Evolutionary conservation across 2,329 filamentous ascomycete genomes (phyloP).

Genomic region (Dryadomyces sulphureus): DNA sequence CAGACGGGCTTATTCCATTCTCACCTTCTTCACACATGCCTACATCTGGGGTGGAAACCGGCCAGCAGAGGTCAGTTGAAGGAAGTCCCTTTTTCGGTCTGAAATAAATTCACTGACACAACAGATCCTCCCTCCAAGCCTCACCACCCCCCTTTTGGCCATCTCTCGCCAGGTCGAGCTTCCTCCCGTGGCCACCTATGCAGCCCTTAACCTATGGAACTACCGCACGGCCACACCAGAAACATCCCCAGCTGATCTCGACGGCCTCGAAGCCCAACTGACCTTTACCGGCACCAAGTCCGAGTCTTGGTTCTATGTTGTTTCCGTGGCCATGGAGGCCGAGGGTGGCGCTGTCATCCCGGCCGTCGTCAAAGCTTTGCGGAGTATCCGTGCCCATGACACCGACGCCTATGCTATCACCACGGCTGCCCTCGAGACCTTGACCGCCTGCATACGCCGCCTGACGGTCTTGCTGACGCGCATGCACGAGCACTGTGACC

Average conservation of each 20-base stretch:
- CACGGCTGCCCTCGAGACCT: constrained; percentile 38
- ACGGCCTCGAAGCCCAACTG: constrained; percentile 55
- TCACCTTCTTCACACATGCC: constrained; percentile 67
- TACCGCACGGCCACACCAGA: constrained; percentile 33
- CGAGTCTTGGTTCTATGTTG: constrained; percentile 86
- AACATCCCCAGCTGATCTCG: constrained; percentile 37
- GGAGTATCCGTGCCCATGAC: constrained; percentile 49
- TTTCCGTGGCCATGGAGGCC: constrained; percentile 84
- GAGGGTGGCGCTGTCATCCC: constrained; percentile 62
- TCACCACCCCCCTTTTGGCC: constrained; percentile 62
- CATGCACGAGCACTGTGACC: constrained; percentile 84
- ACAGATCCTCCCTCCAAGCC: constrained; percentile 48
- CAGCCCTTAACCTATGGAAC: constrained; percentile 81
- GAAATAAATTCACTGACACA: neutral
- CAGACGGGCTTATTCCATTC: constrained; percentile 64
- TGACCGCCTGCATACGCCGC: constrained; percentile 53
- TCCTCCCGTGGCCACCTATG: constrained; percentile 82
- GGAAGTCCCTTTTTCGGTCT: too few relatives aligned
- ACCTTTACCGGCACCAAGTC: constrained; percentile 82
- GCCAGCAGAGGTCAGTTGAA: constrained; percentile 55
- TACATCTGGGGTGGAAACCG: constrained; percentile 80
- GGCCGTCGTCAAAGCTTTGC: constrained; percentile 61
- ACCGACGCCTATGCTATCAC: constrained; percentile 23
- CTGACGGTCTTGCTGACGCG: constrained; percentile 54
- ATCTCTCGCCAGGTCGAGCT: constrained; percentile 63